Conservation (phyloP, 768 basidiomycete genomes). For the Suillus cothurnatus region DNA sequence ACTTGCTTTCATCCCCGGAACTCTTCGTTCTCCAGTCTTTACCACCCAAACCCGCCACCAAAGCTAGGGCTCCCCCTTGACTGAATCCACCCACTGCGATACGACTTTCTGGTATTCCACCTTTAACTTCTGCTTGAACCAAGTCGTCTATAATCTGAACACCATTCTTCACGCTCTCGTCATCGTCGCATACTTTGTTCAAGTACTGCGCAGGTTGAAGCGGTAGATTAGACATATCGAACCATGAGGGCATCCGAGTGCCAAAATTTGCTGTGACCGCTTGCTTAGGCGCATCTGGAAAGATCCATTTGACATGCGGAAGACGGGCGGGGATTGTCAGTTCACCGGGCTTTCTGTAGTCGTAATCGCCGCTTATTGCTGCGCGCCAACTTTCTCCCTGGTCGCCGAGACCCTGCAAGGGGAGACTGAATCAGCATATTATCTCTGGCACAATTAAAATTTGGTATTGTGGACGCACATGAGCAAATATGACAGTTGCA, state of each 20-base stretch:
- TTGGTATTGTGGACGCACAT: slow-evolving; percentile 13
- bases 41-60: slow-evolving; percentile 49
- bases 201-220: neutral
- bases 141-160: slow-evolving; percentile 39
- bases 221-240: slow-evolving; percentile 6
- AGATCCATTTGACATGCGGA: slow-evolving; percentile 41
- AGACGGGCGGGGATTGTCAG: slow-evolving; percentile 41
- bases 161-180: slow-evolving; percentile 41
- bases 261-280: slow-evolving; percentile 19
- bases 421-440: slow-evolving; percentile 26
- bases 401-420: slow-evolving; percentile 41
- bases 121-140: slow-evolving; percentile 44
- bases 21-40: slow-evolving; percentile 18
- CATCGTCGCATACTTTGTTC: slow-evolving; percentile 40
- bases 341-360: slow-evolving; percentile 3
- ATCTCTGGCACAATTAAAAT: slow-evolving; percentile 3
- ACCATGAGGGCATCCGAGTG: slow-evolving; percentile 10
- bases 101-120: slow-evolving; percentile 41
- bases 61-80: slow-evolving; percentile 48
- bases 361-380: slow-evolving; percentile 5
- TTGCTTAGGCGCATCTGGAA: slow-evolving; percentile 49
- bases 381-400: slow-evolving; percentile 41
- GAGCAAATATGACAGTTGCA: slow-evolving; percentile 13
- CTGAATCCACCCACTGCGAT: slow-evolving; percentile 53
- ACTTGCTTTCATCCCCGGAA: slow-evolving; percentile 26